Evolutionary conservation across 768 basidiomycete genomes (phyloP), one percentile per base, ranked within the genome.

Genomic region (Auricularia sp.): DNA sequence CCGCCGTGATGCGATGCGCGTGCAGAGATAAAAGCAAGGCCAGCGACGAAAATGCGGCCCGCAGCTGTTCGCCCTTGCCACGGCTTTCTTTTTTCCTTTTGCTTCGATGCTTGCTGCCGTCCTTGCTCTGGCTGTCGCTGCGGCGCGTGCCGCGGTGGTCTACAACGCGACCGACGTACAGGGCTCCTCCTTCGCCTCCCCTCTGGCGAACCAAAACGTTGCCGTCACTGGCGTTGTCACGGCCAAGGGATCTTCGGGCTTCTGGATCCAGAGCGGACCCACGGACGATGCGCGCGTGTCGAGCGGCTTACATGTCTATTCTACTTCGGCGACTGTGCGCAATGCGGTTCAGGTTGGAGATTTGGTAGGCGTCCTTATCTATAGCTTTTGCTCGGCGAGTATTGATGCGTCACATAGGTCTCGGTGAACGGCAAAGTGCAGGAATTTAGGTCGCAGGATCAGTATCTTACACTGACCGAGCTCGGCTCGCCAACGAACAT

Each of bases 401-500:
- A 7, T 14, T 14, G 12, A 42, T 42, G 39, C 39, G 7, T 14
- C 39, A 42, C 39, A 7, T 51, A 51, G 47, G 21, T 51, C 47
- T 77, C 79, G 18, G 72, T 84, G 34, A 74, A 71, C 36, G 83
- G 80, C 1, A 69, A 66, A 42, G 82, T 86, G 6, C 58, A 77
- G 7, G 83, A 85, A 70, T 87, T 78, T 67, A 79, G 83, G n/a
- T 76, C 80, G 2, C 69, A 69, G 12, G 67, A 75, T 3, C 80
- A 82, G 68, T 75, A 84, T 70, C 75, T 85, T 3, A 77, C 72
- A 47, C 70, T 79, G 47, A 85, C 84, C 3, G 83, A 87, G 66
- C 68, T 87, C 16, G 71, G 68, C 11, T 77, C 74, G 4, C 81
- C 83, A 0, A 72, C 77, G 21, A 74, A 78, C 62, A 77, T 85